phyloP scores from a whole-genome alignment of 257 asterid species.

The Hygrophila difformis region DNA sequence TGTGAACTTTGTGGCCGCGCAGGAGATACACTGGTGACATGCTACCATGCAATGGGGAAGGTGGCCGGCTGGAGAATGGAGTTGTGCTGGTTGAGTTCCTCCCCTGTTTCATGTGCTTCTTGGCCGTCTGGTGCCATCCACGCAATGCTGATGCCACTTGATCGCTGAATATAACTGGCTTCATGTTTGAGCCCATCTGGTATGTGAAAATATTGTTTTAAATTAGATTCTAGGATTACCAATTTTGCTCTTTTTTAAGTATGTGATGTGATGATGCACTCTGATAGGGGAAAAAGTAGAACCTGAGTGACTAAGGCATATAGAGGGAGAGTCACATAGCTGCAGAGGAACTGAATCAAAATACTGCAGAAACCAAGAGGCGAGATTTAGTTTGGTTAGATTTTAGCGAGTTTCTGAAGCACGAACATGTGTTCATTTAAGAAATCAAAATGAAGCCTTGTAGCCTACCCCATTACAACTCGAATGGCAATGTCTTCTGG shows the following conservation, averaged over 20 bases:
- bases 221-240: not conserved
- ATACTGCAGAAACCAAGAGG: constrained; percentile 30
- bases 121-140: constrained; percentile 75
- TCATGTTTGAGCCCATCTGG: constrained; percentile 87
- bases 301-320: constrained; percentile 94
- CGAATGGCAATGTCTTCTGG: constrained; percentile 61
- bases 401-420: no score
- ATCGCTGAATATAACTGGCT: constrained; percentile 64
- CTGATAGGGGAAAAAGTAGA: not conserved
- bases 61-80: constrained; percentile 50
- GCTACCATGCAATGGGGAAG: constrained; percentile 53
- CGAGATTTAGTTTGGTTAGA: not conserved
- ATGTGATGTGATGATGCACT: no score
- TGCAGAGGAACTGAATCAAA: constrained; percentile 59
- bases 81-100: constrained; percentile 33
- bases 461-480: constrained; percentile 60
- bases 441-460: constrained; percentile 10
- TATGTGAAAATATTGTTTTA: no score
- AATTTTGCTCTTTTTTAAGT: not conserved
- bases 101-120: constrained; percentile 50
- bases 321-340: constrained; percentile 88
- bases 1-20: constrained; percentile 24
- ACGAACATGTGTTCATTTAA: no score
- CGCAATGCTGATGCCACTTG: constrained; percentile 59
- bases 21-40: constrained; percentile 61